Percentiles rank a stretch among this genome's conserved stretches.
Conservation (phyloP, 768 basidiomycete species). For the Tylopilus subfusipes region DNA sequence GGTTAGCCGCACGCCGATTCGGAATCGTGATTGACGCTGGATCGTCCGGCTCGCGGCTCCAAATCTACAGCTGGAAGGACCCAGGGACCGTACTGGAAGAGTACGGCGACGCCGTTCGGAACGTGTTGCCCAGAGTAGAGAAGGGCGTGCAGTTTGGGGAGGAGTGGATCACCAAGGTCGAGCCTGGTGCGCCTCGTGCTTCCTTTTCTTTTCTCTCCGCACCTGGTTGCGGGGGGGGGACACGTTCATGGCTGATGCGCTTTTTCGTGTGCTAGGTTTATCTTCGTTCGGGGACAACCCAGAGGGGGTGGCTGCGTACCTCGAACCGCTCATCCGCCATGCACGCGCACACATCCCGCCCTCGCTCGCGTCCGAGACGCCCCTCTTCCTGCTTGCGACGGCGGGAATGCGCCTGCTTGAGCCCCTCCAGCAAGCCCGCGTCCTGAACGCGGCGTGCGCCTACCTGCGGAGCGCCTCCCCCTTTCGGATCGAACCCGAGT, state of each 20-base stretch:
- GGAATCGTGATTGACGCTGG: slow-evolving; percentile 98
- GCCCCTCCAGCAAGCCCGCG: slow-evolving; percentile 59
- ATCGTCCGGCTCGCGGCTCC: slow-evolving; percentile 92
- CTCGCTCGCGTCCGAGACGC: slow-evolving; percentile 78
- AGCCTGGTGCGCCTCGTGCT: slow-evolving; percentile 68
- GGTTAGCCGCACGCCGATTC: slow-evolving; percentile 79
- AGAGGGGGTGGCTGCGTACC: slow-evolving; percentile 66
- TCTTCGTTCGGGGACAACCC: slow-evolving; percentile 76
- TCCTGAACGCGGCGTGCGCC: slow-evolving; percentile 74
- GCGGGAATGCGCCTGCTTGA: slow-evolving; percentile 94
- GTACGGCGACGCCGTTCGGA: slow-evolving; percentile 45
- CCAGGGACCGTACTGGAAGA: slow-evolving; percentile 59
- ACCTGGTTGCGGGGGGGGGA: too few relatives aligned
- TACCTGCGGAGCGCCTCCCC: slow-evolving; percentile 72
- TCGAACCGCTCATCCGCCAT: slow-evolving; percentile 79
- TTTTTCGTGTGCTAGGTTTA: slow-evolving; percentile 53
- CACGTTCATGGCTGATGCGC: background rate
- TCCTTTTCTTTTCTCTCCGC: background rate
- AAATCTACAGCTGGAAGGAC: slow-evolving; percentile 97
- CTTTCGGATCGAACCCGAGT: slow-evolving; percentile 71
- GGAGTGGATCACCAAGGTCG: slow-evolving; percentile 87
- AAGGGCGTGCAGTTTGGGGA: slow-evolving; percentile 82
- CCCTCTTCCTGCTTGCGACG: slow-evolving; percentile 91
- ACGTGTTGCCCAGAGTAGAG: slow-evolving; percentile 78
- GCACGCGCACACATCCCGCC: slow-evolving; percentile 83